Evolutionary conservation across 1,139 yeast species (phyloP), one percentile per base, ranked within the genome.

Genomic region (Suhomyces wounanorum): DNA sequence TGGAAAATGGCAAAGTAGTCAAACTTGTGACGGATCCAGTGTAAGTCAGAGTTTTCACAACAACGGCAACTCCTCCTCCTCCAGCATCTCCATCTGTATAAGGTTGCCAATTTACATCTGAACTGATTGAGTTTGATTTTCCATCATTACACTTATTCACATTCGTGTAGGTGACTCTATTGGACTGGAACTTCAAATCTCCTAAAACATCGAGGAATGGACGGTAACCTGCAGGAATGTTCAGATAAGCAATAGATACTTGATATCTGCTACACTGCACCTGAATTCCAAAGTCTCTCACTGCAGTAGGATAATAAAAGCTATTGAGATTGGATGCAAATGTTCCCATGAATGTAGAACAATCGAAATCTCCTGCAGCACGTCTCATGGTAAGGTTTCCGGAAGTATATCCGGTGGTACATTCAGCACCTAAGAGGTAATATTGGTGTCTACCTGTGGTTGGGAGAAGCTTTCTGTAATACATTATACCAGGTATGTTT

Each of bases 191-290:
- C 7, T 16, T 10, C 17, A 38, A 13, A 41, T 9, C 49, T 60
- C 68, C 18, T 7, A 14, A 8, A 3, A 33, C 14, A 16, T 33
- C 14, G 39, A 70, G 52, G 52, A 59, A 70, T n/a, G 72, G 70
- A 33, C 73, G 58, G 55, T 57, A 68, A 6, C 73, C 75, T 3
- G 70, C 67, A 6, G 75, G 73, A 35, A 70, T 50, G 48, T 64
- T 62, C 1, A 40, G 17, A 52, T 62, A 70, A 8, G 47, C 45
- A 3, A 66, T 53, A 0, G 46, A 38, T 43, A 53, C 56, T 0
- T 52, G 45, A 6, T 44, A 39, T 1, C 56, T 5, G 11, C 59
- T 41, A 59, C 73, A 68, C 1, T 0, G 62, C 48, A 37, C 36
- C 50, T 10, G 40, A 33, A 36, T 54, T 41, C 28, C 47, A 16